Evolutionary conservation across 495 filamentous ascomycete genomes (phyloP).

Genomic region (Sporormia fimetaria): DNA sequence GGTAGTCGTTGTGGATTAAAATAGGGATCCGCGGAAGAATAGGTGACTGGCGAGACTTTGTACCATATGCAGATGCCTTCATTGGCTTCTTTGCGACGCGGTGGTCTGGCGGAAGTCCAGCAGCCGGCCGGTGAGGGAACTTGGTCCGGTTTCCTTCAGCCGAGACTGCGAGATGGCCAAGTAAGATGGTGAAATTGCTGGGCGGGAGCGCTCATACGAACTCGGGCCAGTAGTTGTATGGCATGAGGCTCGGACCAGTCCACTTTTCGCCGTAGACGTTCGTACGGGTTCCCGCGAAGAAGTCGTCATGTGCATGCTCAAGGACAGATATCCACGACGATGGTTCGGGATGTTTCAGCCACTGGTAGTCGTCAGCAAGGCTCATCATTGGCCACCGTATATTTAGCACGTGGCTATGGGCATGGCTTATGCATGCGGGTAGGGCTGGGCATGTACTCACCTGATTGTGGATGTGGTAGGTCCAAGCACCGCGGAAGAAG

Average conservation of each 20-base stretch:
- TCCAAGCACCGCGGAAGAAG: constrained; percentile 47
- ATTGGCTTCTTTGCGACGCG: too few relatives aligned
- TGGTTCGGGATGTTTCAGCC: constrained; percentile 44
- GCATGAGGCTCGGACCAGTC: constrained; percentile 34
- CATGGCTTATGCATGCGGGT: constrained; percentile 2
- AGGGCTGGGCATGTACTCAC: constrained; percentile 33
- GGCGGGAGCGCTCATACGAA: constrained; percentile 24
- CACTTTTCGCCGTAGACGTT: constrained; percentile 47
- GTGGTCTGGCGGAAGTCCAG: too few relatives aligned
- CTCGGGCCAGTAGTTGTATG: constrained; percentile 33
- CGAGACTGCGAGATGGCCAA: too few relatives aligned
- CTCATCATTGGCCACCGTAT: constrained; percentile 10
- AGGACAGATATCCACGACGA: constrained; percentile 47
- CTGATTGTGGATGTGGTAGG: constrained; percentile 50
- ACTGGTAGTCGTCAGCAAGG: constrained; percentile 29
- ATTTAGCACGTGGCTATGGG: background rate
- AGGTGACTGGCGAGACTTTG: too few relatives aligned
- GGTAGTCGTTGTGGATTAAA: too few relatives aligned
- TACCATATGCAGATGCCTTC: too few relatives aligned
- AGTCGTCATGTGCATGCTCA: constrained; percentile 44
- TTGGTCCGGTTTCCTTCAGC: too few relatives aligned
- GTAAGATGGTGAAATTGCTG: constrained; percentile 1
- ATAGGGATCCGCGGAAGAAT: too few relatives aligned
- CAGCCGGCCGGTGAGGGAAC: too few relatives aligned
- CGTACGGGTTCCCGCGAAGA: constrained; percentile 36